phyloP scores from a whole-genome alignment of 495 filamentous ascomycete species.

The Annulohypoxylon moriforme region DNA sequence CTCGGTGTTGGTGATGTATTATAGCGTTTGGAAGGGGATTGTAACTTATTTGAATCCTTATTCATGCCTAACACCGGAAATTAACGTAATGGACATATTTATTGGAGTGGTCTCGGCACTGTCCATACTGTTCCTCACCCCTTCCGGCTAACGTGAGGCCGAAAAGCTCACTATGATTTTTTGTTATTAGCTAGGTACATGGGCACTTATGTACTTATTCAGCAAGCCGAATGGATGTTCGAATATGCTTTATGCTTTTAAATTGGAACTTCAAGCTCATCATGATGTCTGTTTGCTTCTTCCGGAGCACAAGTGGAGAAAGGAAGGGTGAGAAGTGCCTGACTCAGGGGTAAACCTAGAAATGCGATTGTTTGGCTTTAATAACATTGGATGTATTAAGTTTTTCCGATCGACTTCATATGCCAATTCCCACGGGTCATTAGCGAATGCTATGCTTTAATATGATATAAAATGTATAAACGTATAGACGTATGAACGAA shows the following conservation, averaged over 20 bases:
- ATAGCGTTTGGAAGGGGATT: background rate
- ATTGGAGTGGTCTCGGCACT: background rate
- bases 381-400: background rate
- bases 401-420: background rate
- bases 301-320: background rate
- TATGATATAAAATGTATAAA: background rate
- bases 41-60: background rate
- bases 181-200: background rate
- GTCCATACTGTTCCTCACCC: background rate
- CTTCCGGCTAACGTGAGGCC: background rate
- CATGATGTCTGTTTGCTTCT: background rate
- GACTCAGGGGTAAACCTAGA: conserved; percentile 4
- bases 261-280: background rate
- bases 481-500: conserved; percentile 1
- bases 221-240: background rate
- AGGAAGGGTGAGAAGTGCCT: background rate
- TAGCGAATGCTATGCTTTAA: conserved; percentile 5
- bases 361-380: background rate
- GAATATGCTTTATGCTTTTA: background rate
- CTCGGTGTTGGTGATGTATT: background rate
- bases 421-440: background rate
- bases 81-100: background rate
- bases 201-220: background rate
- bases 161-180: background rate
- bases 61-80: background rate